Evolutionary conservation across 148 eudicot species (phyloP).

Genomic region (Bassia scoparia): DNA sequence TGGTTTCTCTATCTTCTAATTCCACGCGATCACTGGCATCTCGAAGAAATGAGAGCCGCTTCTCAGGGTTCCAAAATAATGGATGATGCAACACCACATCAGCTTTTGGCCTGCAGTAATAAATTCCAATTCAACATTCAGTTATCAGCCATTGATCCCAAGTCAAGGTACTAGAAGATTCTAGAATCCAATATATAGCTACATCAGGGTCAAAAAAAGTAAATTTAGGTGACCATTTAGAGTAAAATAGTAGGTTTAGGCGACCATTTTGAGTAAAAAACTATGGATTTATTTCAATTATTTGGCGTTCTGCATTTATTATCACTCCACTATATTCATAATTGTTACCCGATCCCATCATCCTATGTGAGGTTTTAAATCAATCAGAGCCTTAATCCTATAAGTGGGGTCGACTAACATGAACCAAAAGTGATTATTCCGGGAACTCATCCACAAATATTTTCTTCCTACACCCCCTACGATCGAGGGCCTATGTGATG

Average conservation of each 20-base stretch:
- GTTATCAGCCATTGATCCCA: background rate
- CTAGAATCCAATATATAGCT: background rate
- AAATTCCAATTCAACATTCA: background rate
- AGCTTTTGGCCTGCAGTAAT: slow-evolving; percentile 67
- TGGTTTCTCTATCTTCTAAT: slow-evolving; percentile 71
- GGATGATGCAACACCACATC: slow-evolving; percentile 70
- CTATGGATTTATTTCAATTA: too few species aligned
- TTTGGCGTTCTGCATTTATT: too few species aligned
- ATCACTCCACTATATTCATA: too few species aligned
- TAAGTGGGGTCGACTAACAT: too few species aligned
- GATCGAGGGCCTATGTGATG: too few species aligned
- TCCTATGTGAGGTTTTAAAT: too few species aligned
- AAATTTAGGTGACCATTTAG: background rate
- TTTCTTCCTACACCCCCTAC: too few species aligned
- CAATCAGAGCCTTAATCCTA: too few species aligned
- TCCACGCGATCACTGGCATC: slow-evolving; percentile 92
- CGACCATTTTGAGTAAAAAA: too few species aligned
- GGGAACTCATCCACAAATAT: too few species aligned
- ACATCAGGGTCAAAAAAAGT: background rate
- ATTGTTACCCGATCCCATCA: too few species aligned
- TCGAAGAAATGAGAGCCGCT: slow-evolving; percentile 80
- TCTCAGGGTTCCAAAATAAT: slow-evolving; percentile 82
- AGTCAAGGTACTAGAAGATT: background rate
- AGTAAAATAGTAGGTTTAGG: background rate
- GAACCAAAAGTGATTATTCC: too few species aligned